Percentiles rank a stretch among this genome's conserved stretches.
Conservation (phyloP, 2,329 filamentous ascomycete species). For the Alternaria consortialis region DNA sequence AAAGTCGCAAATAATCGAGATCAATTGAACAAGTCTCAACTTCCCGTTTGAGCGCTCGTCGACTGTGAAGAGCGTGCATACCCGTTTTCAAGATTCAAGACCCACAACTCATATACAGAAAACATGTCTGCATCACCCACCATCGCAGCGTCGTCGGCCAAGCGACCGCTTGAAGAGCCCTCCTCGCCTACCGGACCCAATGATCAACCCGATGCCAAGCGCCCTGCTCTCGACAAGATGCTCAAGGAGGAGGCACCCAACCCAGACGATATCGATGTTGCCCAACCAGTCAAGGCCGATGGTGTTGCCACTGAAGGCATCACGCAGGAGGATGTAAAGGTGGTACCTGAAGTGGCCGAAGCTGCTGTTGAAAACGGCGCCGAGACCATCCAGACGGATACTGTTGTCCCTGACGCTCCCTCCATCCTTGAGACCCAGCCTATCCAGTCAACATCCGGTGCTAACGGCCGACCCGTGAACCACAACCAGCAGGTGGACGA, state of each 20-base stretch:
- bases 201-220: constrained; percentile 97
- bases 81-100: constrained; percentile 22
- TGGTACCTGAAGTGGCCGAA: constrained; percentile 33
- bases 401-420: constrained; percentile 70
- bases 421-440: constrained; percentile 63
- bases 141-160: constrained; percentile 70
- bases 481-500: constrained; percentile 76
- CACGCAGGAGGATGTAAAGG: constrained; percentile 38
- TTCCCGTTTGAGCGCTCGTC: constrained; percentile 39
- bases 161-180: constrained; percentile 95
- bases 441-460: constrained; percentile 65
- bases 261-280: constrained; percentile 60
- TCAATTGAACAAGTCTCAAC: constrained; percentile 49
- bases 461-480: constrained; percentile 60
- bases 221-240: constrained; percentile 92
- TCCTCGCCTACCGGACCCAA: constrained; percentile 91
- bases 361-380: constrained; percentile 55
- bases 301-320: constrained; percentile 45
- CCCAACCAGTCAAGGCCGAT: constrained; percentile 48
- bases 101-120: constrained; percentile 41
- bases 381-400: constrained; percentile 74
- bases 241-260: constrained; percentile 68
- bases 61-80: constrained; percentile 44
- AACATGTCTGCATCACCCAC: constrained; percentile 59
- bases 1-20: constrained; percentile 58